Percentiles rank a stretch among this genome's conserved stretches.
Conservation (phyloP, 208 protist species). For the Naegleria lovaniensis region DNA sequence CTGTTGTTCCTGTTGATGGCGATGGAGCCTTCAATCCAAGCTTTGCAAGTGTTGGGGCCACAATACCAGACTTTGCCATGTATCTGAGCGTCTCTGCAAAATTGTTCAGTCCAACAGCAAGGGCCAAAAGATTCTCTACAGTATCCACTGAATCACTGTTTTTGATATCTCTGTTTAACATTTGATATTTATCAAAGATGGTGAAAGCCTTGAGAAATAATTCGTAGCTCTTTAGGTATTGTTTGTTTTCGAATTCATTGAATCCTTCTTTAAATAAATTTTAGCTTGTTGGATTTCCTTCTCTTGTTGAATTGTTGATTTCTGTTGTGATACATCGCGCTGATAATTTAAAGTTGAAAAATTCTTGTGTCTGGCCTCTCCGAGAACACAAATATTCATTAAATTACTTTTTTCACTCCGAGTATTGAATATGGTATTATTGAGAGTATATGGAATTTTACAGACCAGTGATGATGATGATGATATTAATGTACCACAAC, state of each 20-base stretch:
- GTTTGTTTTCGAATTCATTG: not conserved
- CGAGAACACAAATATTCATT: too few species aligned
- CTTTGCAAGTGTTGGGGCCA: not conserved
- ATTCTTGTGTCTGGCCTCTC: too few species aligned
- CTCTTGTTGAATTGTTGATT: not conserved
- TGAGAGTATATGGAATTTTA: too few species aligned
- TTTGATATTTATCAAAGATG: not conserved
- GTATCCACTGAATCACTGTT: not conserved
- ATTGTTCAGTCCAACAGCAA: not conserved
- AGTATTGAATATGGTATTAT: too few species aligned
- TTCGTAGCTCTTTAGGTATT: not conserved
- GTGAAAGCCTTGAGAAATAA: not conserved
- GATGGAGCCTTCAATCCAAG: not conserved
- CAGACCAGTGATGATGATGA: too few species aligned
- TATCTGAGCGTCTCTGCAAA: not conserved
- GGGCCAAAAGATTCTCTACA: not conserved
- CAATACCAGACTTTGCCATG: conserved; percentile 1
- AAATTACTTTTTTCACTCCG: too few species aligned
- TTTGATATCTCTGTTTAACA: not conserved
- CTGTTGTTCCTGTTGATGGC: not conserved
- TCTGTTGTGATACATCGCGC: too few species aligned
- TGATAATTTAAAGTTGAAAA: too few species aligned
- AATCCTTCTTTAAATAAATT: not conserved
- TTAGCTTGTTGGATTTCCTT: not conserved
- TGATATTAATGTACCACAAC: too few species aligned